Evolutionary conservation across 805 yeast species (phyloP), one percentile per base, ranked within the genome.

Genomic region (Monosporozyma aquatica): DNA sequence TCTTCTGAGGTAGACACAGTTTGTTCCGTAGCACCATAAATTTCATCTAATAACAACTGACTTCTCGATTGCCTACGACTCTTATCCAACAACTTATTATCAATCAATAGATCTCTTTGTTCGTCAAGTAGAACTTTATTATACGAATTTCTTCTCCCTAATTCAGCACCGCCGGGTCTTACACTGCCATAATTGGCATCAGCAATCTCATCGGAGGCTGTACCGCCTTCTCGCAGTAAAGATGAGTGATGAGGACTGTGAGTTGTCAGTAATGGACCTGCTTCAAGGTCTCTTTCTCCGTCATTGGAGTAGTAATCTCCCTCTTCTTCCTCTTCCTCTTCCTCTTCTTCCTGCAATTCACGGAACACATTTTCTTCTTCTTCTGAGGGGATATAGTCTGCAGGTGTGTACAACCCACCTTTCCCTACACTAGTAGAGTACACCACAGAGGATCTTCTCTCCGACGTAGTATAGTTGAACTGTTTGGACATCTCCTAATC

Each of bases 361-460:
- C 41, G 17, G 17, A 40, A 25, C 44, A 15, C 32, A 41, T n/a
- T 49, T 52, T 21, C 47, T 21, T 47, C 47, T 17, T 46, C 55
- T 17, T 45, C 48, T 4, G 36, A 41, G 5, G 41, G 44, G 29
- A 57, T 53, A 38, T 56, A 60, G 44, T 61, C 66, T 3, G 55
- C 47, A 3, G 66, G 63, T 9, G 51, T 48, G 38, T 50, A 59
- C 13, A 61, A 43, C 8, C 64, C 64, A 11, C 56, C 57, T 41
- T 59, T 61, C n/a, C 62, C 64, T 14, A 46, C 51, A 49, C 62
- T 56, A 6, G 58, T 55, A 5, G 66, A 61, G 41, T 55, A 59
- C 8, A 61, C 52, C 17, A 59, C 50, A 5, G 64, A 59, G 1
- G 64, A 55, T 17, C 61, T 53, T 35, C 62, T 52, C 43, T 54